Base-by-base conservation (phyloP, 768 basidiomycete genomes). In the Termitomyces sp. region DNA sequence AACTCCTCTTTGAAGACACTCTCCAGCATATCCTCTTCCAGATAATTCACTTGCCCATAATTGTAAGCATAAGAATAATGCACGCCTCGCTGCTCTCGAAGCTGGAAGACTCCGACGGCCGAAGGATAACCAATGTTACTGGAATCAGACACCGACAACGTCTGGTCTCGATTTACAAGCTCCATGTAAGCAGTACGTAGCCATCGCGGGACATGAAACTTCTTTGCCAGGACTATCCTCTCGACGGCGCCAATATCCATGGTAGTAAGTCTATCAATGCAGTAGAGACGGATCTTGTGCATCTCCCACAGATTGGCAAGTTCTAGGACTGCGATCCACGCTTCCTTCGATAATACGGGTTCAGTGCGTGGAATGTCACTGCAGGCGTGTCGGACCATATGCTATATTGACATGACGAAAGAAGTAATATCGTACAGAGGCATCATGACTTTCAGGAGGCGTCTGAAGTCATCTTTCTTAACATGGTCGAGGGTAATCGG, bases 171-270 rank as follows among this genome's bases (percentile, higher is more conserved):
- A 39, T 43, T 8, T 22, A 61, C 43, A 34, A 59, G 59, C 22
- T 57, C 55, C 9, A 22, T 36, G 46, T 65, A 63, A 1, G 53
- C 61, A 14, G 56, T 46, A 2, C 57, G 56, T 12, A 65, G 26
- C 61, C 64, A 65, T 50, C 56, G 53, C 9, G 64, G 64, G 31
- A 65, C 58, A 42, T 60, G 53, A n/a, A 46, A 63, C 5, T 49
- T 46, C 43, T 61, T 63, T 3, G 56, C 60, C 1, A 63, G 49
- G 1, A 55, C 34, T 36, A 61, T 46, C 44, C 50, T 56, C 37
- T 54, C 58, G 22, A 59, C 29, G 7, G 56, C 24, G 43, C 22
- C 29, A 46, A 58, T 34, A 18, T 46, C 1, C 5, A 47, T 20
- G 4, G 5, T 31, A 5, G 58, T 55, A 53, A 65, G 56, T 26